Conservation (phyloP, 1,284 basidiomycete species). For the Peniophora sp. region DNA sequence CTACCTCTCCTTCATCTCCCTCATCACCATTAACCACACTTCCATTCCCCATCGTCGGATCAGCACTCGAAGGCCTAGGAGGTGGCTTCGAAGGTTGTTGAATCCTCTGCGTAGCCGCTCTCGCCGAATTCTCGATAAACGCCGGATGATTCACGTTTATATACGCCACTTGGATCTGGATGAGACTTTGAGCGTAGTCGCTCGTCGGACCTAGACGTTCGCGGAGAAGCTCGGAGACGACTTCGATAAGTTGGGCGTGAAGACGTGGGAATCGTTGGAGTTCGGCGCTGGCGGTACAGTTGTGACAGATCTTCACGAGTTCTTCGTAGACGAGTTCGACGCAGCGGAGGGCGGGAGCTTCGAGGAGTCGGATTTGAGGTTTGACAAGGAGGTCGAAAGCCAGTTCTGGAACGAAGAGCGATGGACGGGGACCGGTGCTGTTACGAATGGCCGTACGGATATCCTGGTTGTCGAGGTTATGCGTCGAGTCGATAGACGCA, state of each 20-base stretch:
- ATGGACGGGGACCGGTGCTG: constrained; percentile 94
- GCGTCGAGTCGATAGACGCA: constrained; percentile 83
- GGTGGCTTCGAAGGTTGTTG: constrained; percentile 15
- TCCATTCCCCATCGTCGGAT: constrained; percentile 33
- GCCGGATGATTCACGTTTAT: constrained; percentile 98
- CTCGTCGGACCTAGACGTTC: constrained; percentile 96
- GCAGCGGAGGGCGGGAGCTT: constrained; percentile 89
- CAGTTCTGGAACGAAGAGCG: constrained; percentile 94
- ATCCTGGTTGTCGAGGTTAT: constrained; percentile 89
- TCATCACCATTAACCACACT: constrained; percentile 43
- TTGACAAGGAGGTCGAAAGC: constrained; percentile 98
- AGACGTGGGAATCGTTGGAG: constrained; percentile 94
- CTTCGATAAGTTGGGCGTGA: constrained; percentile 92
- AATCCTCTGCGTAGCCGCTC: constrained; percentile 32
- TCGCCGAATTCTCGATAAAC: constrained; percentile 69
- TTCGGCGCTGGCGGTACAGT: constrained; percentile 81
- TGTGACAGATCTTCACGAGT: constrained; percentile 99
- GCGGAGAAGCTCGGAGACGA: constrained; percentile 92
- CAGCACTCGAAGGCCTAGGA: constrained; percentile 30
- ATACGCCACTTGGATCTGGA: constrained; percentile 97
- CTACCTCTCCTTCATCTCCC: constrained; percentile 46
- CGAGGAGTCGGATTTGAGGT: constrained; percentile 96
- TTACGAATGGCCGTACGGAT: constrained; percentile 98
- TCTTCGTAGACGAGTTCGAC: constrained; percentile 99
- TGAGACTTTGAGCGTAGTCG: constrained; percentile 92